Evolutionary conservation across 495 filamentous ascomycete genomes (phyloP), one percentile per base, ranked within the genome.

Genomic region (Terfezia boudieri): DNA sequence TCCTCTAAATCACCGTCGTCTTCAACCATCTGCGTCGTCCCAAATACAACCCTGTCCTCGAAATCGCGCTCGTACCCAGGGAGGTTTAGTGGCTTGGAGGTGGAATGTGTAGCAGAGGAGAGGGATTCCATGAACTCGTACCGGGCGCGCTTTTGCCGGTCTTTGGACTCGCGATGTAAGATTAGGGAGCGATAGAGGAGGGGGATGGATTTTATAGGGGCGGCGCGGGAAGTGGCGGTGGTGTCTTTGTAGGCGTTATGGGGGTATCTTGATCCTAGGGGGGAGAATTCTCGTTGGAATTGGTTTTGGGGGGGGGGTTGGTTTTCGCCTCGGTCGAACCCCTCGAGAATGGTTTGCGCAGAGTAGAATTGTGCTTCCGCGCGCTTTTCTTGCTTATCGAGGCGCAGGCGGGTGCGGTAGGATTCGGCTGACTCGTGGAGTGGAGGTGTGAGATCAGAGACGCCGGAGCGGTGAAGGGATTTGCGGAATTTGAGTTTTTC

Each of bases 281-380:
- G 4, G 8, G 8, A 14, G 17, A 46, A 46, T 14, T 14, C 17
- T 14, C 14, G 41, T 6, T 14, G 41, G 12, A 9, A 8, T 46
- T 5, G 41, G 12, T 54, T 74, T 67, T 67, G 53, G 61, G 70
- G 12, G 57, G 55, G 43, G 68, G 61, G 48, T 36, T 59, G 61
- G 36, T 55, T 52, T 16, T 49, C 55, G 6, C 41, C 55, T 43
- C 55, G 57, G 22, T 59, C 58, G 17, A 64, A 60, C 38, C 59
- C 60, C 72, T 93, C 87, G 9, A 80, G 76, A 9, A 92, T 81
- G 66, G 81, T 87, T 74, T 88, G 84, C 41, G 85, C 89, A 6
- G 76, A 84, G 37, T 71, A 69, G 0, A 88, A 67, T 68, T 79
- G 72, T 23, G 73, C 72, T 66, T 90, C 86, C 4, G 71, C 56